Percentiles rank a stretch among this genome's conserved stretches.
phyloP scores from a whole-genome alignment of 2,329 filamentous ascomycete genomes.

The Scedosporium dehoogii region DNA sequence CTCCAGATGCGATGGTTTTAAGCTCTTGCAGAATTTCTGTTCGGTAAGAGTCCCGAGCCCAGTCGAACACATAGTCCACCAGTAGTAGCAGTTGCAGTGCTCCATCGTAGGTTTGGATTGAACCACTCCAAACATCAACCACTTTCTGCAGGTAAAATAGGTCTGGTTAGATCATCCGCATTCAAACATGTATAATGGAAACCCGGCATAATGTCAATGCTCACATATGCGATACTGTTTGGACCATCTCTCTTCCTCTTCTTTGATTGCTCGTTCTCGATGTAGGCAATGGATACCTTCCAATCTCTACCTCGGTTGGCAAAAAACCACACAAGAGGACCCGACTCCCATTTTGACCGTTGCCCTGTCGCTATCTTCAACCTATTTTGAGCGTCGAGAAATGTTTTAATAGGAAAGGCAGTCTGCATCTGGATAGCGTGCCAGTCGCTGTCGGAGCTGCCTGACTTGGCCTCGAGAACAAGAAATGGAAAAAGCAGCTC shows the following conservation, averaged over 20 bases:
- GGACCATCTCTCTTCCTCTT: not conserved
- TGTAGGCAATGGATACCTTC: constrained; percentile 5
- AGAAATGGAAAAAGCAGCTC: constrained; percentile 6
- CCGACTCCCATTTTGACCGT: not conserved
- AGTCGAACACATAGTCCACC: constrained; percentile 11
- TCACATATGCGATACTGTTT: not conserved
- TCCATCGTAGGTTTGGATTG: constrained; percentile 1
- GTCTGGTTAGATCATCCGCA: not conserved
- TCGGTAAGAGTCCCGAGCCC: constrained; percentile 10
- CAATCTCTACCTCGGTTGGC: constrained; percentile 7
- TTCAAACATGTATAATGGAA: too few species aligned
- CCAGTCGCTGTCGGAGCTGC: constrained; percentile 6
- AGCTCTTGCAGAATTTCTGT: constrained; percentile 7
- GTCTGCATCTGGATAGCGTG: constrained; percentile 11
- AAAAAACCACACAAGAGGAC: constrained; percentile 9
- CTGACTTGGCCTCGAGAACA: constrained; percentile 8
- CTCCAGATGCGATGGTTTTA: not conserved
- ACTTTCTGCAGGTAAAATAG: constrained; percentile 2
- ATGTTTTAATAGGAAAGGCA: constrained; percentile 10
- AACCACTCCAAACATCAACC: constrained; percentile 8
- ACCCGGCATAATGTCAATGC: not conserved
- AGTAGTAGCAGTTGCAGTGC: constrained; percentile 9
- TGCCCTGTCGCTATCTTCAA: not conserved
- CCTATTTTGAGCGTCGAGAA: constrained; percentile 6
- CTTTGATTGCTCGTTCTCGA: not conserved